phyloP scores from a whole-genome alignment of 179 eudicot species.

The Beta lomatogona region DNA sequence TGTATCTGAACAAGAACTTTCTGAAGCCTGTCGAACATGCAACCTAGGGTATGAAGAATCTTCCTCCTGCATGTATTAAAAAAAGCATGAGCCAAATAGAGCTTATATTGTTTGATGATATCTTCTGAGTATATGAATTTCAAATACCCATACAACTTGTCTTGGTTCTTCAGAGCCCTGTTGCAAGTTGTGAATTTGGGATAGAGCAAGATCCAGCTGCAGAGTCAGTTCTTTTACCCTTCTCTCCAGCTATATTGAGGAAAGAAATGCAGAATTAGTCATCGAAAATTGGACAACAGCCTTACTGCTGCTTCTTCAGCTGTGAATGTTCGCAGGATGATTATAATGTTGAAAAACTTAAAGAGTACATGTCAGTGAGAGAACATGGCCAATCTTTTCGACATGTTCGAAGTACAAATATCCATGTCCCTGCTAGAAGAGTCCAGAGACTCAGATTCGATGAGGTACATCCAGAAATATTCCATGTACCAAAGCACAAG shows the following conservation, averaged over 20 bases:
- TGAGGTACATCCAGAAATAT: not conserved
- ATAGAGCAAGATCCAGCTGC: constrained; percentile 46
- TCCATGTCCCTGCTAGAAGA: not conserved
- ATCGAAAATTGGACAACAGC: constrained; percentile 2
- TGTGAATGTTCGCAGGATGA: not conserved
- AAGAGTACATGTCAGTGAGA: not conserved
- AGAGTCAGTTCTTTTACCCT: constrained; percentile 41
- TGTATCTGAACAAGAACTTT: constrained; percentile 34
- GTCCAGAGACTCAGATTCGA: not conserved
- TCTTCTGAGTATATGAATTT: constrained; percentile 8
- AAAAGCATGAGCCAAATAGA: not conserved
- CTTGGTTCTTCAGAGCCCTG: constrained; percentile 33
- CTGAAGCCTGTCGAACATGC: constrained; percentile 42
- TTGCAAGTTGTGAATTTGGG: constrained; percentile 45
- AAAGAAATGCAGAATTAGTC: constrained; percentile 17
- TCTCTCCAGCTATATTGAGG: constrained; percentile 39
- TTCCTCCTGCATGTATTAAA: constrained; percentile 32
- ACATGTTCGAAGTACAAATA: no score
- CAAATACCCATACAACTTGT: constrained; percentile 35
- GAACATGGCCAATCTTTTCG: not conserved
- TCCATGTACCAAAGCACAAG: not conserved
- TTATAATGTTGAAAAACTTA: not conserved
- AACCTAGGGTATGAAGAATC: constrained; percentile 35
- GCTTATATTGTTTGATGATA: not conserved
- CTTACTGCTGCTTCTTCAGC: not conserved